Evolutionary conservation across 176 grass and related monocot species (phyloP).

Genomic region (Saccharum spontaneum): DNA sequence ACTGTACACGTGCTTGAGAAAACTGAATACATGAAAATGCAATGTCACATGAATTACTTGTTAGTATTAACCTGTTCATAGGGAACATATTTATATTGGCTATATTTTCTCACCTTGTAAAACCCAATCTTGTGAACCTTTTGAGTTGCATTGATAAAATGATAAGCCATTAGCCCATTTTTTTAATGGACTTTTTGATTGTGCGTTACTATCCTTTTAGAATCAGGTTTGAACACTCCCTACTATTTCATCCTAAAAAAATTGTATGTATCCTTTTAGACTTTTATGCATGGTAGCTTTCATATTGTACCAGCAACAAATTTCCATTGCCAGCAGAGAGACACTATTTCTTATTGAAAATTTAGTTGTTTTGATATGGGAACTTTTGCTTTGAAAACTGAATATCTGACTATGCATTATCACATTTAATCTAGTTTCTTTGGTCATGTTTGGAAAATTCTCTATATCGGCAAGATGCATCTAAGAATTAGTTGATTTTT

Average conservation of each 20-base stretch:
- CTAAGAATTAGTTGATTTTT: neutral
- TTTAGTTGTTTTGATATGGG: neutral
- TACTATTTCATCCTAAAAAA: neutral
- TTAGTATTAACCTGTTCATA: neutral
- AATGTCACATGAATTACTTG: too few relatives aligned
- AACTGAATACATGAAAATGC: neutral
- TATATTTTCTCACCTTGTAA: neutral
- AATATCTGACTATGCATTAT: neutral
- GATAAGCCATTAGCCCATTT: neutral
- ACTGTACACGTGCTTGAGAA: neutral
- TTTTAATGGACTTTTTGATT: neutral
- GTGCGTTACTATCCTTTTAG: neutral
- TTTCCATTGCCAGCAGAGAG: neutral
- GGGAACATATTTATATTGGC: neutral
- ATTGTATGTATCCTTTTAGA: neutral
- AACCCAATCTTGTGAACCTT: neutral
- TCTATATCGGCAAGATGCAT: neutral
- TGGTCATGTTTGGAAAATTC: neutral
- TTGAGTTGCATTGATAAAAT: neutral
- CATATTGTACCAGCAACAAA: neutral
- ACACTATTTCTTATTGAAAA: neutral
- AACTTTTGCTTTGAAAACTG: neutral
- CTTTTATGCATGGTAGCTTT: neutral
- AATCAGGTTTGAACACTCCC: neutral
- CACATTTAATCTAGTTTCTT: neutral